Base-by-base conservation (phyloP, 106 monocot genomes). In the Dendrobium catenatum region DNA sequence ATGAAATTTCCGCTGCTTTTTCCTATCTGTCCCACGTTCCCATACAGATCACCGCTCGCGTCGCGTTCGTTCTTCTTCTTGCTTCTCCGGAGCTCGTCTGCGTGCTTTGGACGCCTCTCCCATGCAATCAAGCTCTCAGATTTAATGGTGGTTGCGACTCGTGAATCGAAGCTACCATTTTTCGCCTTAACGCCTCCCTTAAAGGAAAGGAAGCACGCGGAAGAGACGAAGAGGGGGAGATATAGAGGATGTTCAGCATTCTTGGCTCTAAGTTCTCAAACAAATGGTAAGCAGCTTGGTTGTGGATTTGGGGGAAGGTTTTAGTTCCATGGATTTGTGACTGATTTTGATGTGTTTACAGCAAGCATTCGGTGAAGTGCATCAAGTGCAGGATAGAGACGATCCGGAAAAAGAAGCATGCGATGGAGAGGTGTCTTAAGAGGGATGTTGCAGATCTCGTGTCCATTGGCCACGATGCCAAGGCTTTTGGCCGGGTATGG, bases 361-460 rank as follows among this genome's bases (percentile, higher is more conserved):
- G 96, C 87, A 97, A 97, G 79, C 86, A 89, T 29, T 84, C 89
- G 43, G 73, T 92, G 47, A 94, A 94, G 76, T 86, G 89, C 87
- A 90, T 91, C 51, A 85, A 66, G 16, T 59, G 79, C 51, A 82
- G 96, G 89, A 18, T 97, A 29, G 79, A 44, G 70, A 73, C 84
- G 72, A 88, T 90, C 4, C 82, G 86, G 87, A 94, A 81, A 80
- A 97, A 88, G 92, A 92, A 87, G 85, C 86, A 90, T 72, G 90
- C 89, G 27, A 86, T 87, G 80, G 72, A 94, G 29, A 81, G 83
- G 49, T 87, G 88, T 76, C 81, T 94, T 74, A 92, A 83, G 85
- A 89, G 90, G 83, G 94, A 97, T 72, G 84, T 94, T 22, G 94
- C 94, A 42, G 92, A 94, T 20, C 92, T 97, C 55, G 68, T 97